Base-by-base conservation (phyloP, 2,329 filamentous ascomycete species). In the Samsoniella hepiali region DNA sequence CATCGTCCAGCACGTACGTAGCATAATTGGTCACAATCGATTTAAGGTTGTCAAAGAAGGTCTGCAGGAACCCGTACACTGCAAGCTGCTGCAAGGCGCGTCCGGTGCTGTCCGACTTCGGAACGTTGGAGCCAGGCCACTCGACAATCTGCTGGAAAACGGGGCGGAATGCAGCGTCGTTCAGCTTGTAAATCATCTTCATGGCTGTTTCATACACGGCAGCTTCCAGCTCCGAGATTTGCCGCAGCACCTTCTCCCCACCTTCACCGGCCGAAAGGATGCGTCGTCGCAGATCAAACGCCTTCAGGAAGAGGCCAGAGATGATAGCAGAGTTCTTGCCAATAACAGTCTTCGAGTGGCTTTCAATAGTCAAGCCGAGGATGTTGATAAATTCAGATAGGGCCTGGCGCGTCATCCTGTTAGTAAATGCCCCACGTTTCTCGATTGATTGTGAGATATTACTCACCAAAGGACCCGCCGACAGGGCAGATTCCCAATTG, bases 181-280 rank as follows among this genome's bases (percentile, higher is more conserved):
- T 98, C 66, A 99, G 85, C 81, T 98, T 98, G 80, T 96, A 92
- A 61, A 97, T 90, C 88, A 97, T 95, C 75, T 92, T 91, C 64
- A 99, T 84, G 0, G 88, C 86, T 13, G 90, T 86, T 10, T 89
- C 84, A 72, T 91, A 89, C 68, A 91, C 72, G 11, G 81, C 79
- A 2, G 79, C 77, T 72, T 96, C 91, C 13, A 92, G 79, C 49
- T 82, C 79, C 27, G 80, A 75, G 6, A 91, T 74, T 51, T 83
- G 78, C 15, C 82, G 76, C 17, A 80, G 71, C 42, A 66, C 70
- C 49, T 79, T 74, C 40, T 81, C 77, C 63, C 72, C 73, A 31
- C 80, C 74, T 1, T 84, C 77, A 38, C 81, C 77, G 65, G 83
- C 80, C 10, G 74, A 73, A 32, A 76, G 73, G 29, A 85, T 79